Base-by-base conservation (phyloP, 2,329 filamentous ascomycete genomes). In the Ascochyta pisi region DNA sequence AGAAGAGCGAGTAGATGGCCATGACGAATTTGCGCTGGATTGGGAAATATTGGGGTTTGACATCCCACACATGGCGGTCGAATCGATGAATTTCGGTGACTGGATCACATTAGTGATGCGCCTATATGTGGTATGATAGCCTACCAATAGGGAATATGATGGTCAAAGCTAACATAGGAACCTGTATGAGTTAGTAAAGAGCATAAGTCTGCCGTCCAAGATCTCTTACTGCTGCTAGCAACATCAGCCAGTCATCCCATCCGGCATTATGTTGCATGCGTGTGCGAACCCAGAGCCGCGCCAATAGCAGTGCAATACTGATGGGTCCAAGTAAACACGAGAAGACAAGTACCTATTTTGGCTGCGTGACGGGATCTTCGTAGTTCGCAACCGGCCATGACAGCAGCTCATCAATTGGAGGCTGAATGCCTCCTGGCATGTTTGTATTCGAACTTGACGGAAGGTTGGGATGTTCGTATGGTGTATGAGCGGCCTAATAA, bases 191-290 rank as follows among this genome's bases (percentile, higher is more conserved):
- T 31, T 31, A 31, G 19, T 15, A 9, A n/a, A 22, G 22, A 55
- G n/a, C 54, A 24, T 34, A 5, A 3, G 46, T n/a, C 19, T 10
- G 7, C 12, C 9, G 34, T 22, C 10, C 6, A 0, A 35, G 16
- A 2, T 5, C 16, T 29, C 58, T 44, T 43, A 67, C 65, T 37
- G 54, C 54, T 16, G 67, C 57, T 40, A 55, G 56, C 12, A 68
- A 10, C 66, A 69, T 69, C 35, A 68, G 42, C 62, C 61, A 67
- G 39, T 70, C 67, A 41, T 69, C 67, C 58, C 48, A 60, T 23
- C 66, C 62, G 13, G 58, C 52, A 50, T 60, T 65, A 23, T 16
- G 50, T 50, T 70, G 67, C 34, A 65, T 58, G 6, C 48, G 41
- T 5, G 66, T 50, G 27, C 66, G 57, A 13, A 64, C 63, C 62